These are phyloP conservation scores for Solanum chmielewskii DNA, from an alignment of 257 asterid genomes.

Conservation along the genomic window DNA sequence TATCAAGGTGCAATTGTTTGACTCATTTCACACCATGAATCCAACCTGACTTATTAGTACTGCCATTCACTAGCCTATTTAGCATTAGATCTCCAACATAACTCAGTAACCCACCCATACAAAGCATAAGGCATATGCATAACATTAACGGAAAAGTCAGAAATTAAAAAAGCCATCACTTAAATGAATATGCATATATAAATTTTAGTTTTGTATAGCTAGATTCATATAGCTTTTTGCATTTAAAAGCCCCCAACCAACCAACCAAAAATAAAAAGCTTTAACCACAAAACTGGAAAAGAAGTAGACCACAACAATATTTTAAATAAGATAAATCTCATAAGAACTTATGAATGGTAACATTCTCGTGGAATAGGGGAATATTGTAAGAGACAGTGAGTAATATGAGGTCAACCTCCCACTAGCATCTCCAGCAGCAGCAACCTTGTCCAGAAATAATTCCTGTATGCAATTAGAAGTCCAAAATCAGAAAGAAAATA, in stretches of 20 bases:
- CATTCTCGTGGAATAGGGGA: not conserved
- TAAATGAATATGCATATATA: not conserved
- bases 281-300: not conserved
- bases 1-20: not conserved
- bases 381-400: not conserved
- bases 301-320: not conserved
- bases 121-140: not conserved
- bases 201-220: not conserved
- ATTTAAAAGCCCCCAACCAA: not conserved
- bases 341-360: not conserved
- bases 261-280: not conserved
- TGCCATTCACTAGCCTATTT: not conserved
- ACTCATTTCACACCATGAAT: not conserved
- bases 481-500: slow-evolving; percentile 4
- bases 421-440: slow-evolving; percentile 26
- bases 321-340: not conserved
- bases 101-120: not conserved
- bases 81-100: not conserved
- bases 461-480: slow-evolving; percentile 46
- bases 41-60: not conserved
- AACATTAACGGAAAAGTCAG: not conserved
- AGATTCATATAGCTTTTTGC: not conserved
- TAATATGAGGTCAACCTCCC: slow-evolving; percentile 39
- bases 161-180: not conserved
- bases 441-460: slow-evolving; percentile 54